Evolutionary conservation across 176 grass and related monocot genomes (phyloP).

Genomic region (Carex pumila): DNA sequence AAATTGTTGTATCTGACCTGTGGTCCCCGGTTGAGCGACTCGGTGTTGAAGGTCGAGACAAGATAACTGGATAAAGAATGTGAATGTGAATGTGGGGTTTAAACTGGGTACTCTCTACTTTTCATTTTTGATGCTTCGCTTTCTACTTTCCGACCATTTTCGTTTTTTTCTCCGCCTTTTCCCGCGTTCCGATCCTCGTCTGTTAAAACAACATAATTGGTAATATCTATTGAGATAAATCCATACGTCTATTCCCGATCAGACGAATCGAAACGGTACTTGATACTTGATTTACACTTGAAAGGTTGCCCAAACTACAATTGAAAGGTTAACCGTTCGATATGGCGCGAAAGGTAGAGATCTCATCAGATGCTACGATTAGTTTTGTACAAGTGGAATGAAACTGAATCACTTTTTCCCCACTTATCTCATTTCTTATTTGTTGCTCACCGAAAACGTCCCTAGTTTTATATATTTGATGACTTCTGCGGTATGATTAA

Average conservation of each 20-base stretch:
- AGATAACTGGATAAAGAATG: background rate
- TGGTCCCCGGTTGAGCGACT: background rate
- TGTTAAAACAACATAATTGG: background rate
- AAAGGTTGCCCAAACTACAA: background rate
- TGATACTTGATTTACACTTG: background rate
- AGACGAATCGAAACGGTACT: background rate
- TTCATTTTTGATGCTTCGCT: background rate
- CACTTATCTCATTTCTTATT: background rate
- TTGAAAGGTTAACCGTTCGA: background rate
- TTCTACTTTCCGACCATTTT: slow-evolving; percentile 11
- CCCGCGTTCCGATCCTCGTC: background rate
- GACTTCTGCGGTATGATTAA: slow-evolving; percentile 12
- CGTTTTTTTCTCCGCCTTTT: background rate
- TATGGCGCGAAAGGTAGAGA: background rate
- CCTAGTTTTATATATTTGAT: background rate
- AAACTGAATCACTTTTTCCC: background rate
- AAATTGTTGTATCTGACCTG: background rate
- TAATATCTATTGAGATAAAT: background rate
- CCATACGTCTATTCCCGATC: background rate
- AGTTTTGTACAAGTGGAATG: background rate
- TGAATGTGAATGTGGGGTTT: background rate
- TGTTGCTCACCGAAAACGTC: background rate
- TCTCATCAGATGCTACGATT: background rate
- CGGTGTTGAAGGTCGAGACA: background rate
- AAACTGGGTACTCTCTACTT: background rate